phyloP scores from a whole-genome alignment of 768 basidiomycete genomes.

The Trametes meyenii region DNA sequence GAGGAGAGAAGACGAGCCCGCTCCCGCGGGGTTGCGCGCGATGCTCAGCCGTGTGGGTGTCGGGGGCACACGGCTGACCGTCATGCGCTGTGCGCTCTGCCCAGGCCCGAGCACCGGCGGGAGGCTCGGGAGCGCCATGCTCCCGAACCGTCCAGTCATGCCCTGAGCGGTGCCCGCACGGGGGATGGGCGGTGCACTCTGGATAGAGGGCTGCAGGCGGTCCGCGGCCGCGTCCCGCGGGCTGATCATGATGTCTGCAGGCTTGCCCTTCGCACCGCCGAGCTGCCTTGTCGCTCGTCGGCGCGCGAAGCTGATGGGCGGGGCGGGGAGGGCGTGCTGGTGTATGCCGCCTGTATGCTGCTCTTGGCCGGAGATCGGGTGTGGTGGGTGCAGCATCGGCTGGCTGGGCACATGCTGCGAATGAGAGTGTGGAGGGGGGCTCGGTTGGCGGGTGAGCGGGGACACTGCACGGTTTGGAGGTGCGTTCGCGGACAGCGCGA shows the following conservation, averaged over 20 bases:
- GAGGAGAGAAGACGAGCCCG: conserved; percentile 16
- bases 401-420: conserved; percentile 35
- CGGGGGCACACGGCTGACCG: conserved; percentile 65
- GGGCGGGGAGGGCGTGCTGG: conserved; percentile 59
- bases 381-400: conserved; percentile 27
- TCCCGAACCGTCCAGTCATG: conserved; percentile 44
- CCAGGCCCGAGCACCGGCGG: conserved; percentile 46
- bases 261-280: conserved; percentile 62
- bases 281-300: conserved; percentile 70
- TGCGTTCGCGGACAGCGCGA: conserved; percentile 29
- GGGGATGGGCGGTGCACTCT: conserved; percentile 74
- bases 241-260: conserved; percentile 79
- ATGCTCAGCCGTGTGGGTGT: conserved; percentile 68
- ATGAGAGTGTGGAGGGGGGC: conserved; percentile 34
- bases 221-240: conserved; percentile 60
- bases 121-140: conserved; percentile 69
- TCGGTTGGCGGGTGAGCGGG: conserved; percentile 37
- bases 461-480: conserved; percentile 39
- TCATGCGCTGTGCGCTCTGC: conserved; percentile 51
- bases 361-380: conserved; percentile 32
- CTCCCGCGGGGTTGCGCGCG: conserved; percentile 37
- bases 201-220: conserved; percentile 66
- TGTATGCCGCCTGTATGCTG: conserved; percentile 26
- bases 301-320: conserved; percentile 76
- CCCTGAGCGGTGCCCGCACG: conserved; percentile 39